phyloP scores from a whole-genome alignment of 306 rosid genomes.

The Quercus suber region DNA sequence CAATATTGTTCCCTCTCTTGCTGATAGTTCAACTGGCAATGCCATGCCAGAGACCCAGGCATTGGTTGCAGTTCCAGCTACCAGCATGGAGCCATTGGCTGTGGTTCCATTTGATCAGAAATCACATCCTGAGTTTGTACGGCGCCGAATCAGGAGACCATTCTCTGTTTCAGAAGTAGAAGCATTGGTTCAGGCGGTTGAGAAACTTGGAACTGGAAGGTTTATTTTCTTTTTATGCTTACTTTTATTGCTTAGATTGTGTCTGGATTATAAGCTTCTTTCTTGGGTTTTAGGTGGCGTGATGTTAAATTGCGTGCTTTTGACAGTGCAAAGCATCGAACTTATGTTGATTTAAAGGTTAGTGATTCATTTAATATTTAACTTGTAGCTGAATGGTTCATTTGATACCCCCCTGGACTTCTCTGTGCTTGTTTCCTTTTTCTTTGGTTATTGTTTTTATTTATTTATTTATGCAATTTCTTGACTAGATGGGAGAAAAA shows the following conservation, averaged over 20 bases:
- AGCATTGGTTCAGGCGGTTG: conserved; percentile 79
- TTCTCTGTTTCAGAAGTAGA: conserved; percentile 80
- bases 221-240: conserved; percentile 24
- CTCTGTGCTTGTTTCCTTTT: background rate
- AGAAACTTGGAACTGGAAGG: conserved; percentile 90
- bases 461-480: background rate
- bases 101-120: conserved; percentile 55
- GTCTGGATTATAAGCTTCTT: background rate
- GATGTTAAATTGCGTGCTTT: conserved; percentile 67
- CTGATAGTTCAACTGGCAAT: conserved; percentile 38
- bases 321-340: conserved; percentile 61
- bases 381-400: background rate
- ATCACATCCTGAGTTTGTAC: conserved; percentile 54
- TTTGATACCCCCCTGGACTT: background rate
- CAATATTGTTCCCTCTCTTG: conserved; percentile 29
- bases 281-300: conserved; percentile 50
- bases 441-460: too few relatives aligned
- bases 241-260: background rate
- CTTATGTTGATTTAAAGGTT: conserved; percentile 81
- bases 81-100: conserved; percentile 57
- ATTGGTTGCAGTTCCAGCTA: conserved; percentile 55
- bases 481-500: background rate
- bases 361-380: background rate
- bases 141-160: conserved; percentile 78
- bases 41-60: conserved; percentile 45